These are phyloP conservation scores for Wallacemonas sp. DNA, from an alignment of 208 protist species.

Conservation along the genomic window DNA sequence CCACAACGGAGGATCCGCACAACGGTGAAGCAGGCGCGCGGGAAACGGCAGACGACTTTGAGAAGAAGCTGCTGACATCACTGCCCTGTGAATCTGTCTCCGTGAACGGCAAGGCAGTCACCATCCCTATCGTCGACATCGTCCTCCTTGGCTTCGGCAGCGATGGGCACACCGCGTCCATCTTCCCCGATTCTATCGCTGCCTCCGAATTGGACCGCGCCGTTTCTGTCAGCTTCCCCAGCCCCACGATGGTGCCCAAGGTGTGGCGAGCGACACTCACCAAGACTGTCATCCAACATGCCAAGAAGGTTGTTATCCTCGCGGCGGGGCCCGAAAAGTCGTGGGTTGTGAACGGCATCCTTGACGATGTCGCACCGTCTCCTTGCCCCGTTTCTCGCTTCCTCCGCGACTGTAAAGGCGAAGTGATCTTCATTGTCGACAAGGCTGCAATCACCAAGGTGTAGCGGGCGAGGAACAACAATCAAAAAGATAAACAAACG, in stretches of 20 bases:
- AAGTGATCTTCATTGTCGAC: constrained; percentile 65
- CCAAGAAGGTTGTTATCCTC: constrained; percentile 68
- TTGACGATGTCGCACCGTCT: constrained; percentile 12
- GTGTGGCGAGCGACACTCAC: constrained; percentile 79
- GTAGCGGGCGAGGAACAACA: not conserved
- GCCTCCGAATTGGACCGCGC: constrained; percentile 24
- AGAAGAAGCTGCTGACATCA: constrained; percentile 19
- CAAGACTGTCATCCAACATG: constrained; percentile 55
- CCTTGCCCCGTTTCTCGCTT: constrained; percentile 56
- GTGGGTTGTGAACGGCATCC: constrained; percentile 67
- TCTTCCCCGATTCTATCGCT: constrained; percentile 71
- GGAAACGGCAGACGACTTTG: constrained; percentile 33
- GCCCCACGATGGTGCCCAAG: constrained; percentile 75
- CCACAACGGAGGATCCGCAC: constrained; percentile 22
- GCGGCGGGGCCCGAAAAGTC: constrained; percentile 63
- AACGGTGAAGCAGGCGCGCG: constrained; percentile 34
- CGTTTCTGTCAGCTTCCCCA: constrained; percentile 61
- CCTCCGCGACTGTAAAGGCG: constrained; percentile 58
- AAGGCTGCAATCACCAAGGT: constrained; percentile 12
- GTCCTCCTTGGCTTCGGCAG: constrained; percentile 78
- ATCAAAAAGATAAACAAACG: not conserved
- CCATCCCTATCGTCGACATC: constrained; percentile 60
- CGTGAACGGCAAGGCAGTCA: constrained; percentile 6
- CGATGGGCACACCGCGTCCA: constrained; percentile 82
- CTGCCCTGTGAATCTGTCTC: constrained; percentile 7